Conservation (phyloP, 345 rosid species). For the Rhizophora mangle region DNA sequence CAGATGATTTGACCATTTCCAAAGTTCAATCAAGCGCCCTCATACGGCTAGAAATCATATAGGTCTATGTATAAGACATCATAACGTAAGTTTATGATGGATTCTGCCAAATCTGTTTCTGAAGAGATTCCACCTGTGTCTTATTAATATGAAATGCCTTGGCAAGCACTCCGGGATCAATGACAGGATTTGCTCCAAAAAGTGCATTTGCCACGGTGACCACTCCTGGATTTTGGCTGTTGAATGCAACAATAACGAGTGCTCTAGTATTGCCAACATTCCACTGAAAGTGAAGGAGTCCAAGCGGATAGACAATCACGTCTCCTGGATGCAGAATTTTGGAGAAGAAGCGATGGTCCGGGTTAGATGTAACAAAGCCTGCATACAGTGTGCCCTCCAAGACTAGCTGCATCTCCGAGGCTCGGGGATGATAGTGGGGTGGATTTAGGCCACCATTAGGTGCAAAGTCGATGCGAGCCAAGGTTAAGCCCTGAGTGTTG, state of each 20-base stretch:
- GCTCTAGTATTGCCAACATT: constrained; percentile 17
- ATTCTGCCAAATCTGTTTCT: not conserved
- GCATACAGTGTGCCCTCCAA: too few relatives aligned
- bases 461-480: constrained; percentile 14
- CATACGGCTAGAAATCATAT: too few relatives aligned
- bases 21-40: too few relatives aligned
- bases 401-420: too few relatives aligned
- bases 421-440: too few relatives aligned
- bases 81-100: not conserved
- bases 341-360: constrained; percentile 9
- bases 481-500: constrained; percentile 10
- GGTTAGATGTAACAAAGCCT: not conserved
- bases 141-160: constrained; percentile 20
- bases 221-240: constrained; percentile 19
- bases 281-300: constrained; percentile 19
- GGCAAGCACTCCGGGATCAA: constrained; percentile 11
- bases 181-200: constrained; percentile 1
- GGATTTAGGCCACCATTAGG: not conserved
- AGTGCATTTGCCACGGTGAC: constrained; percentile 15
- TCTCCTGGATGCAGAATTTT: constrained; percentile 16
- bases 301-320: constrained; percentile 15
- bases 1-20: too few relatives aligned
- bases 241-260: constrained; percentile 1
- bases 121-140: constrained; percentile 2
- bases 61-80: too few relatives aligned